Evolutionary conservation across 139 green algal genomes (phyloP).

Genomic region (Chlorella vulgaris): DNA sequence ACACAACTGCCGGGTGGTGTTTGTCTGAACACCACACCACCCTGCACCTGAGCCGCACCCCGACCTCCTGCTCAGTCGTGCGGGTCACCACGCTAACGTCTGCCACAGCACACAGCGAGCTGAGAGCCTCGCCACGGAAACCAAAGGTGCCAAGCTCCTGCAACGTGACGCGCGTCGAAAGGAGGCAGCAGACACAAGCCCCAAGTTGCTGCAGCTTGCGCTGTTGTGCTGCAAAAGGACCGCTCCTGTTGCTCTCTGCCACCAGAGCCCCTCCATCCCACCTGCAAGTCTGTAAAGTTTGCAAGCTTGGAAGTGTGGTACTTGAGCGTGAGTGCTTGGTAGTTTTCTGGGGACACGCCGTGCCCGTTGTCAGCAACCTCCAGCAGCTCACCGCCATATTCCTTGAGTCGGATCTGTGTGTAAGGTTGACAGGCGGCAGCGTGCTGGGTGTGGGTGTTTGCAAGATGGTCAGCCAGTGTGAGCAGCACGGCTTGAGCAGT

Average conservation of each 20-base stretch:
- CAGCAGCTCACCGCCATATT: slow-evolving; percentile 86
- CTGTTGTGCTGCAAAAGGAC: neutral
- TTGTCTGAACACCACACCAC: neutral
- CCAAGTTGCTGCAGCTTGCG: neutral
- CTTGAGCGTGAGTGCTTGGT: slow-evolving; percentile 84
- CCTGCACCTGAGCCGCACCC: slow-evolving; percentile 16
- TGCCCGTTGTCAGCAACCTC: slow-evolving; percentile 96
- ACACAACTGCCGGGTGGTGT: neutral
- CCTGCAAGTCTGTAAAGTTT: slow-evolving; percentile 82
- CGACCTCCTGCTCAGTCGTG: slow-evolving; percentile 61
- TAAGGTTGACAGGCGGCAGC: neutral
- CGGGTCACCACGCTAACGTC: slow-evolving; percentile 85
- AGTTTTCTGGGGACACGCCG: slow-evolving; percentile 76
- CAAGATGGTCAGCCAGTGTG: too few relatives aligned
- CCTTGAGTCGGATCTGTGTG: slow-evolving; percentile 78
- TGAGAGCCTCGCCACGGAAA: slow-evolving; percentile 96
- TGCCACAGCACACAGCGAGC: slow-evolving; percentile 85
- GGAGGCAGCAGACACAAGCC: neutral
- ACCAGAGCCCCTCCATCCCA: slow-evolving; percentile 6
- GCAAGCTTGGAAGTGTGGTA: slow-evolving; percentile 97
- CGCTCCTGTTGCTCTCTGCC: neutral
- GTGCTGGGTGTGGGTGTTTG: neutral
- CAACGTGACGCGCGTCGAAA: neutral
- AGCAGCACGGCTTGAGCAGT: neutral
- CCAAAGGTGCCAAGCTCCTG: slow-evolving; percentile 89